Base-by-base conservation (phyloP, 352 stramenopile species). In the Globisporangium canariense region DNA sequence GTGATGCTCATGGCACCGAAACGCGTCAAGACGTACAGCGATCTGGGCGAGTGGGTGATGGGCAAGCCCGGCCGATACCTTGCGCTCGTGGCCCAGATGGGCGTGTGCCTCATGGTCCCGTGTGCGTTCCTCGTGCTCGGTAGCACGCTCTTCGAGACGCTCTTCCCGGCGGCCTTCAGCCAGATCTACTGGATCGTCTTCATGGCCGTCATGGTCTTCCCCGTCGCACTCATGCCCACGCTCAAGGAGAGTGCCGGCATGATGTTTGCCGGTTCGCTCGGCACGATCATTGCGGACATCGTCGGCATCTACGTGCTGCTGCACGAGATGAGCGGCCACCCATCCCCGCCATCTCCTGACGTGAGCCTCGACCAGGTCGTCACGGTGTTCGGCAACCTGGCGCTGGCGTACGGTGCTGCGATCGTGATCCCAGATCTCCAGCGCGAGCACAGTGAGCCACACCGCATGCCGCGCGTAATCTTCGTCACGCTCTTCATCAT, bases 81-180 rank as follows among this genome's bases (percentile, higher is more conserved):
- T 18, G 74, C 73, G 2, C 56, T 80, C 20, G 49, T 80, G 10
- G 76, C 76, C 9, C 78, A 81, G 25, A 59, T 87, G 13, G 69
- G 76, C 0, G 70, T 79, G 10, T 85, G 78, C 60, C 69, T 84
- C 34, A 58, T 87, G n/a, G 43, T 79, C 2, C 76, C 78, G 0
- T 84, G 76, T 10, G 72, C 71, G 3, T 86, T 85, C 65, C 64
- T 88, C 22, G 78, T 85, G 45, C 74, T 86, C 14, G 78, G 78
- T 22, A 77, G 78, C 32, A 78, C 67, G 13, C 59, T 86, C 10
- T 69, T 83, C 18, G 63, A 85, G 49, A 67, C 73, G 45, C 69
- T 88, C 41, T 86, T 88, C 66, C 78, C 78, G 1, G 66, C 73
- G 63, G 69, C 75, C n/a, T 84, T 84, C 63, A 77, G 66, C 28